phyloP scores from a whole-genome alignment of 768 basidiomycete genomes.

The Tubosaeta sp. region DNA sequence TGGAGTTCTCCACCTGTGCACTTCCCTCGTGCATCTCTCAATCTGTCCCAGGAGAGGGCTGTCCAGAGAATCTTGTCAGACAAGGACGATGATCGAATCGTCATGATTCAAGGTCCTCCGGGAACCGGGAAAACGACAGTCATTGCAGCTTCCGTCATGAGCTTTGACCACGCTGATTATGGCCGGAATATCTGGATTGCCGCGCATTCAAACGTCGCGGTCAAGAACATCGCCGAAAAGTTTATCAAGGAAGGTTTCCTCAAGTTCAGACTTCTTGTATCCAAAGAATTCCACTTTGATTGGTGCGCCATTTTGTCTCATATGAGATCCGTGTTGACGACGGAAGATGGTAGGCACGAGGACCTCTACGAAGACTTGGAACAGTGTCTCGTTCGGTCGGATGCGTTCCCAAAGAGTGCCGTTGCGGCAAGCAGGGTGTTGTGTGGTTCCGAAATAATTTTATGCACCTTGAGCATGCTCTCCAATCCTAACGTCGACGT shows the following conservation, averaged over 20 bases:
- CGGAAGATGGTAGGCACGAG: constrained; percentile 40
- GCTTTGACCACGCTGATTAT: constrained; percentile 11
- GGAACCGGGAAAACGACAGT: constrained; percentile 45
- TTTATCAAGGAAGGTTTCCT: constrained; percentile 30
- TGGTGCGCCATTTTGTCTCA: constrained; percentile 31
- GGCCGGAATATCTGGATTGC: constrained; percentile 34
- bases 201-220: constrained; percentile 49
- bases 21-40: constrained; percentile 12
- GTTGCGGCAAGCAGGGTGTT: constrained; percentile 24
- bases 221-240: constrained; percentile 52
- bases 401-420: constrained; percentile 19
- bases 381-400: constrained; percentile 35
- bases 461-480: constrained; percentile 49
- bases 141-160: constrained; percentile 35
- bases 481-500: constrained; percentile 22
- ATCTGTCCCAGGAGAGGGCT: constrained; percentile 26
- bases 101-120: constrained; percentile 35
- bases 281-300: constrained; percentile 42
- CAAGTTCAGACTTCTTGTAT: constrained; percentile 41
- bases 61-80: constrained; percentile 30
- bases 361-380: constrained; percentile 40
- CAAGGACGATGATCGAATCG: constrained; percentile 17
- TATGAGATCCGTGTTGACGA: background rate
- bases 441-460: constrained; percentile 32
- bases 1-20: background rate